phyloP scores from a whole-genome alignment of 371 early-diverging fungal genomes.

The Apophysomyces variabilis region DNA sequence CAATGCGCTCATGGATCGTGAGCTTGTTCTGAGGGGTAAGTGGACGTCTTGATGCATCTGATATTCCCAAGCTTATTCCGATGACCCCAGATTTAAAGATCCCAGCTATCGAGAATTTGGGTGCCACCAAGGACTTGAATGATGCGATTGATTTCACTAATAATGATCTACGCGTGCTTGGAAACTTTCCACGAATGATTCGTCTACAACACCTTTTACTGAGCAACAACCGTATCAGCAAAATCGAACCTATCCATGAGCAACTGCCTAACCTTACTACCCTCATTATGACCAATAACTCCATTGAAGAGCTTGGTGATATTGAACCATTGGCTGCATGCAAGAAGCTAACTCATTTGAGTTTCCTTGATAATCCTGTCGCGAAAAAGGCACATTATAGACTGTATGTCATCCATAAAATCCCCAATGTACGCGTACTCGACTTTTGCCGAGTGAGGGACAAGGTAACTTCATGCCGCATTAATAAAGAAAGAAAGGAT shows the following conservation, averaged over 20 bases:
- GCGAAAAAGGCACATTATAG: conserved; percentile 80
- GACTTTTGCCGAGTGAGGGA: conserved; percentile 82
- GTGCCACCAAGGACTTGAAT: conserved; percentile 91
- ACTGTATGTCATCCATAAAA: conserved; percentile 77
- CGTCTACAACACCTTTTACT: conserved; percentile 81
- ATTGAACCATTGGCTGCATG: conserved; percentile 71
- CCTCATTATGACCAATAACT: conserved; percentile 87
- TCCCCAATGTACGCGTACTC: conserved; percentile 80
- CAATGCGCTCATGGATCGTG: conserved; percentile 89
- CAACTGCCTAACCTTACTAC: conserved; percentile 79
- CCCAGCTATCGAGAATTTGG: conserved; percentile 91
- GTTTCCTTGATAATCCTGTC: conserved; percentile 89
- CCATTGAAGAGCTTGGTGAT: conserved; percentile 81
- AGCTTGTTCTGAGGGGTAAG: conserved; percentile 86
- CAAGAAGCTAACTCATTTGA: conserved; percentile 64
- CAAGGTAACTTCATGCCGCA: conserved; percentile 43
- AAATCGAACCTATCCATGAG: conserved; percentile 69
- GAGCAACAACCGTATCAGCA: conserved; percentile 86
- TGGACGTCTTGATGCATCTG: not conserved
- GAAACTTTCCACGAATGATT: conserved; percentile 86
- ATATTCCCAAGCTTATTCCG: not conserved
- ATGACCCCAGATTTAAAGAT: conserved; percentile 76
- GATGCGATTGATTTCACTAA: conserved; percentile 93
- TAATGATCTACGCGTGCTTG: conserved; percentile 85
- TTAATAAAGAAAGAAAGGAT: not conserved